Evolutionary conservation across 83 land plant genomes (phyloP).

Genomic region (Larix sibirica): DNA sequence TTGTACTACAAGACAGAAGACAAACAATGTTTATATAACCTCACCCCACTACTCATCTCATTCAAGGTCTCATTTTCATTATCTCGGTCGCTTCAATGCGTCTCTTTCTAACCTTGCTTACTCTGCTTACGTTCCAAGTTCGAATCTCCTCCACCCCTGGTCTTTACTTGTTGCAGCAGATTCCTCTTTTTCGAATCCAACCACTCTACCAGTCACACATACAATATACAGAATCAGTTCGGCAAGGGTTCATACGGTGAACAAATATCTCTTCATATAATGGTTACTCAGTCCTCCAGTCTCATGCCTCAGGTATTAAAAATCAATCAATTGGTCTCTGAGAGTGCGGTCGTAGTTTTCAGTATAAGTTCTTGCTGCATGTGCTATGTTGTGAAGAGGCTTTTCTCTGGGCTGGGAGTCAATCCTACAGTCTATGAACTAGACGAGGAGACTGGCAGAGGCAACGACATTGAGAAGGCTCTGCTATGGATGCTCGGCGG

Average conservation of each 20-base stretch:
- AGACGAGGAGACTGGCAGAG: constrained; percentile 27
- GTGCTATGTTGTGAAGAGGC: constrained; percentile 68
- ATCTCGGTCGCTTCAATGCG: too few species aligned
- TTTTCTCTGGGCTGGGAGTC: constrained; percentile 69
- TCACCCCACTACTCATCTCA: too few species aligned
- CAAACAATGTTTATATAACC: too few species aligned
- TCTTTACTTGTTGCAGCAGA: too few species aligned
- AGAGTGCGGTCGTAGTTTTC: constrained; percentile 73
- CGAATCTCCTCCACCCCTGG: too few species aligned
- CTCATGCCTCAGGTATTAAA: constrained; percentile 19
- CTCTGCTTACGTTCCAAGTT: too few species aligned
- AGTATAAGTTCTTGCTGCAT: constrained; percentile 62
- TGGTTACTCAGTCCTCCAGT: background rate
- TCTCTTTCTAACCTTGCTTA: too few species aligned
- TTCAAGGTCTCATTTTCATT: too few species aligned
- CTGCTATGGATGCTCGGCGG: background rate
- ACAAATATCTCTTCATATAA: background rate
- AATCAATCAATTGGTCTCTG: constrained; percentile 53
- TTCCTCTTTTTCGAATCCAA: too few species aligned
- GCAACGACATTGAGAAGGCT: constrained; percentile 9
- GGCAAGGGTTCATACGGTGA: background rate
- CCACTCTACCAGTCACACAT: too few species aligned
- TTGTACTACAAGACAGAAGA: too few species aligned
- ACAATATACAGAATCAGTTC: background rate
- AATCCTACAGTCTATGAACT: constrained; percentile 63